These are phyloP conservation scores for Elsinoe fawcettii DNA, from an alignment of 2,329 filamentous ascomycete species.

Conservation along the genomic window DNA sequence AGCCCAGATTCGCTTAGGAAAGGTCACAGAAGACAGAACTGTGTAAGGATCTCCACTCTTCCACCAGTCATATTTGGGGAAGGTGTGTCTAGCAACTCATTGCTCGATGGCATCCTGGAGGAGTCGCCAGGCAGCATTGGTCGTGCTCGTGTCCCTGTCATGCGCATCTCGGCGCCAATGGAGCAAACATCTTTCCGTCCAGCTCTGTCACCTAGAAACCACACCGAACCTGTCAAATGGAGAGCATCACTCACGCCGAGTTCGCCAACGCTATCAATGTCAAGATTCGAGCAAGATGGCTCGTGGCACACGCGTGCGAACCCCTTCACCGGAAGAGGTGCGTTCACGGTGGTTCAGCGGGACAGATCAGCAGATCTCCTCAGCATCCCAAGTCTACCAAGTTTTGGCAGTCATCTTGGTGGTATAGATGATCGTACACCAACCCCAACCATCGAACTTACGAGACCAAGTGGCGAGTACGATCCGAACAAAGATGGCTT, in stretches of 20 bases:
- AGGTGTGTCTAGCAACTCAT: conserved; percentile 18
- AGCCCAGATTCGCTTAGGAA: conserved; percentile 37
- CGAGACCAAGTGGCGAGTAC: conserved; percentile 16
- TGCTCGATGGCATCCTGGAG: conserved; percentile 34
- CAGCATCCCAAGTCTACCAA: conserved; percentile 33
- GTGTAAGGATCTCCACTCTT: conserved; percentile 38
- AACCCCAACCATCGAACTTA: conserved; percentile 16
- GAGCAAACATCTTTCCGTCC: conserved; percentile 19
- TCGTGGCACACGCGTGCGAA: neutral
- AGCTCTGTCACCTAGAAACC: conserved; percentile 31
- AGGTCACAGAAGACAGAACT: conserved; percentile 38
- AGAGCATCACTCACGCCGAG: conserved; percentile 34
- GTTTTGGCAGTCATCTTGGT: conserved; percentile 20
- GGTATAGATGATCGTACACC: neutral
- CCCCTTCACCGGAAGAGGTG: neutral
- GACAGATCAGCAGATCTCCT: conserved; percentile 24
- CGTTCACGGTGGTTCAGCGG: neutral
- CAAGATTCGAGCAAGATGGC: conserved; percentile 12
- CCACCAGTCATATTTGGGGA: conserved; percentile 35
- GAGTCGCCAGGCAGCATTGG: conserved; percentile 20
- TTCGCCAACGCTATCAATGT: conserved; percentile 33
- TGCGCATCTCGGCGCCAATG: conserved; percentile 1
- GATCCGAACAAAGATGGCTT: neutral
- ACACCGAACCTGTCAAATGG: conserved; percentile 28
- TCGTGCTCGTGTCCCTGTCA: neutral